Evolutionary conservation across 176 grass and related monocot genomes (phyloP), one percentile per base, ranked within the genome.

Genomic region (Hyparrhenia diplandra): DNA sequence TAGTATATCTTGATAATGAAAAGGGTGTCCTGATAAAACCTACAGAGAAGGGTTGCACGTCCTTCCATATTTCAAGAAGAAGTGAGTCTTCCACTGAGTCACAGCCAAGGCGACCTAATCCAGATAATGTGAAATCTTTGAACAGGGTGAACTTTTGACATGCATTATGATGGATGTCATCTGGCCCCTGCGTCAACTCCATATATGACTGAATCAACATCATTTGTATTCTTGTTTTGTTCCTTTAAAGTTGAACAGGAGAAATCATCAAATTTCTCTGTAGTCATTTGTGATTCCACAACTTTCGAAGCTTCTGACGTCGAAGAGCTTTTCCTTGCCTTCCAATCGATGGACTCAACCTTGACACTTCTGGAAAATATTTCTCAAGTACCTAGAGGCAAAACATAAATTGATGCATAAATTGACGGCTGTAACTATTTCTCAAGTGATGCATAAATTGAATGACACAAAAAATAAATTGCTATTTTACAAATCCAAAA

Each of bases 261-360:
- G 65, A 79, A 66, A 69, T 51, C 42, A 30, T 59, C 71, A 41
- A 1, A 62, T 85, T 63, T 70, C 20, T 70, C 14, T 51, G 21
- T 72, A 71, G 29, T 65, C 55, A 74, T 76, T 14, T 80, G 73
- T 32, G 87, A 91, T 85, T 95, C 90, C 74, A 93, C 39, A 86
- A 88, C 81, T 78, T 87, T 93, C 45, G 47, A 71, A 88, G 79
- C 73, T 77, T 91, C 85, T 84, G 96, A 43, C 85, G 85, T 23
- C 85, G 81, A 58, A 99, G 79, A 86, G 96, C 88, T 93, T 95
- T 99, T 78, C 93, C 96, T 87, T 95, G 89, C 60, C 93, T 90
- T 76, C 89, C 96, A 77, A 99, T 95, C 63, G 96, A 99, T 80
- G 88, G 96, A 55, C 83, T 95, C 76, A 79, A 90, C 80, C 54